phyloP scores from a whole-genome alignment of 768 basidiomycete genomes.

The Brasilioporus rufonigricans region DNA sequence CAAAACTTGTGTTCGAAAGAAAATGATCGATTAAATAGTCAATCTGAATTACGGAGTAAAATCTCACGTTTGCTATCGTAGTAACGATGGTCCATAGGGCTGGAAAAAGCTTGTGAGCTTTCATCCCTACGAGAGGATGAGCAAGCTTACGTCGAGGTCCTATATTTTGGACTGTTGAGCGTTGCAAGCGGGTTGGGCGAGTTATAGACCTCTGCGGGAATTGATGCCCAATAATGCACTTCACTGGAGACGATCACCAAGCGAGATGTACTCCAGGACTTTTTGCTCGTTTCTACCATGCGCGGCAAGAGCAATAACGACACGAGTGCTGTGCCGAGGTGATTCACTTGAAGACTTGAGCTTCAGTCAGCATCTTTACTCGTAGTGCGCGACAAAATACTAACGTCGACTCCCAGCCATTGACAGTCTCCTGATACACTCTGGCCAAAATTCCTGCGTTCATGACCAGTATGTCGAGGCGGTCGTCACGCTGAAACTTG shows the following conservation, averaged over 20 bases:
- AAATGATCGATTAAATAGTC: neutral
- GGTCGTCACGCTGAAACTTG: slow-evolving; percentile 5
- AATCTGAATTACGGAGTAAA: neutral
- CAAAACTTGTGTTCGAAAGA: slow-evolving; percentile 20
- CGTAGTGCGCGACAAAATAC: neutral
- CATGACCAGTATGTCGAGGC: slow-evolving; percentile 37
- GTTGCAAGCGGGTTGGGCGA: slow-evolving; percentile 23
- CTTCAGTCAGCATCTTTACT: neutral
- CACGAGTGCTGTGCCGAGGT: slow-evolving; percentile 32
- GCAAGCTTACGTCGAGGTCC: slow-evolving; percentile 11
- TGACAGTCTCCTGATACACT: slow-evolving; percentile 28
- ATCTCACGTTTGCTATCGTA: slow-evolving; percentile 26
- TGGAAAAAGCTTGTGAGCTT: neutral
- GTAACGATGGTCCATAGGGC: slow-evolving; percentile 24
- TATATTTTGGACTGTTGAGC: slow-evolving; percentile 24
- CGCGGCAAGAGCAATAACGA: slow-evolving; percentile 34
- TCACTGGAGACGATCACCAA: slow-evolving; percentile 34
- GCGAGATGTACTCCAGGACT: slow-evolving; percentile 21
- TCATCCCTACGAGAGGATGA: neutral
- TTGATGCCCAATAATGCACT: slow-evolving; percentile 17
- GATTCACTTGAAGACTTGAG: slow-evolving; percentile 36
- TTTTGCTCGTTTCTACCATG: slow-evolving; percentile 25
- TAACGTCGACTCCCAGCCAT: slow-evolving; percentile 50
- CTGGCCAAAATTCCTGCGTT: slow-evolving; percentile 35
- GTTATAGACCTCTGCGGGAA: slow-evolving; percentile 20